Evolutionary conservation across 768 basidiomycete genomes (phyloP), one percentile per base, ranked within the genome.

Genomic region (Phylloporus sp.): DNA sequence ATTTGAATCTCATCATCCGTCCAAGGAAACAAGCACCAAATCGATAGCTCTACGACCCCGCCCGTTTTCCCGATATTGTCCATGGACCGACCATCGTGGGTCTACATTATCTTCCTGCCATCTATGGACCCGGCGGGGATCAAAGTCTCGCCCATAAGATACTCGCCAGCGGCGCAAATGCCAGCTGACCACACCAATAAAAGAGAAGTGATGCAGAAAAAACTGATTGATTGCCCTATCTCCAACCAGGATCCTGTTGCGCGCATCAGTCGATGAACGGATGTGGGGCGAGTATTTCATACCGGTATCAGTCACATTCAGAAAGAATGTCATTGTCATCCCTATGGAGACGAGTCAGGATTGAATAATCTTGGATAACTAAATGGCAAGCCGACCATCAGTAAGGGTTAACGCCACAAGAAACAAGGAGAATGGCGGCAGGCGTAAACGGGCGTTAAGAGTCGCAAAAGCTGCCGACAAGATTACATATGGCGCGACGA

Each of bases 171-270:
- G 0, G 78, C 78, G 50, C 85, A 85, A 18, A 92, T 79, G 1
- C 80, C 86, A 22, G 84, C 86, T 1, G 85, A 84, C 80, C 86
- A 91, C 5, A 89, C 71, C 32, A 88, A 71, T 44, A 93, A 69
- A 29, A 91, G 66, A 1, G 87, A 90, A 1, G 86, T 80, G 50
- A 92, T 88, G 55, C 83, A 84, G 67, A 90, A 93, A 69, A 91
- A 90, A 40, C 78, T 89, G 62, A 93, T 90, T 0, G 87, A 83
- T 59, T 89, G 86, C 6, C 90, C 90, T 42, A 91, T 93, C 59
- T 93, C 87, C 47, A 92, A 69, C 90, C 90, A 93, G 4, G 86
- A 89, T 0, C 90, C 86, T 78, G 56, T 28, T 6, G 18, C 48
- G 3, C 29, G 18, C 38, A 42, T 49, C 35, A 60, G 49, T 43